phyloP scores from a whole-genome alignment of 768 basidiomycete species.

The Boletus rubescentipes region DNA sequence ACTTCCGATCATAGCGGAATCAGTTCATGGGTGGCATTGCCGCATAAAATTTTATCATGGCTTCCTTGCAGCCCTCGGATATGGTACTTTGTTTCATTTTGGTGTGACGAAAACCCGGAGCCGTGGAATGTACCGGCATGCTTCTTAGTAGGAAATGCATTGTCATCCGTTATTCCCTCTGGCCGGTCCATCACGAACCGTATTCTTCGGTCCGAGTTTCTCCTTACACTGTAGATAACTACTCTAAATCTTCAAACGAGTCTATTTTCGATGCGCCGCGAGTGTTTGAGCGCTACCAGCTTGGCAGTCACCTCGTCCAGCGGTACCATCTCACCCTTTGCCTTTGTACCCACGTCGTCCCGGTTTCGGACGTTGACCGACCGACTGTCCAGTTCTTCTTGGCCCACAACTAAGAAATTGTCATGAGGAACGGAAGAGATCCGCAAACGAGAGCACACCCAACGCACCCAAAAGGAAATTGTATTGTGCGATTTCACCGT shows the following conservation, averaged over 20 bases:
- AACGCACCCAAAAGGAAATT: conserved; percentile 92
- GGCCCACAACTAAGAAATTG: conserved; percentile 75
- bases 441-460: not conserved
- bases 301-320: conserved; percentile 71
- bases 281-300: conserved; percentile 68
- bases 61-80: not conserved
- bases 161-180: not conserved
- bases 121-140: too few relatives aligned
- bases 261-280: conserved; percentile 52
- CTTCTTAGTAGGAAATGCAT: not conserved
- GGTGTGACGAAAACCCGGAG: not conserved
- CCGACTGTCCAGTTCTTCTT: conserved; percentile 80
- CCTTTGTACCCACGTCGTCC: conserved; percentile 87
- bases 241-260: conserved; percentile 34
- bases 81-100: not conserved
- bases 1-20: conserved; percentile 26
- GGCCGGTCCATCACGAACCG: not conserved
- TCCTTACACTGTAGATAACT: conserved; percentile 5
- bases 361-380: conserved; percentile 97
- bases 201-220: not conserved
- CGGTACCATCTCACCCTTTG: conserved; percentile 70
- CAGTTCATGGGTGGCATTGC: conserved; percentile 36
- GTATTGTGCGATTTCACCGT: conserved; percentile 96
- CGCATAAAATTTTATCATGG: conserved; percentile 10
- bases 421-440: not conserved